Evolutionary conservation across 805 yeast genomes (phyloP), one percentile per base, ranked within the genome.

Genomic region (Naumovozyma dairenensis): DNA sequence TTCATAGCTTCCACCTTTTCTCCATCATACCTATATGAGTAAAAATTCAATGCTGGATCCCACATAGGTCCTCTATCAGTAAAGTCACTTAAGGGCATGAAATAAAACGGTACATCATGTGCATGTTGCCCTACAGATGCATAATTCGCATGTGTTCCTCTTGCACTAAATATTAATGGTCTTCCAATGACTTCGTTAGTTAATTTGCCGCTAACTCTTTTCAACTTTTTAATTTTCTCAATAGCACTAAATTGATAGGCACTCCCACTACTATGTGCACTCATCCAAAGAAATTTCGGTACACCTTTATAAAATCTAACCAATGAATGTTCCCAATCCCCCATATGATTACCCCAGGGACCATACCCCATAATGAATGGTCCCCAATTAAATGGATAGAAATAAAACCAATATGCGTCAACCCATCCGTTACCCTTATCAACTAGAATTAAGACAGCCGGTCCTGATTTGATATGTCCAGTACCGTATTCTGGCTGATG

Each of bases 361-460:
- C 98, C 98, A 24, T 73, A 71, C 3, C 97, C 97, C 96, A 89
- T 86, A 7, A 89, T 96, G 60, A 78, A 89, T 0, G 98, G 96
- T 0, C 98, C 98, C 43, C 83, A 64, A 53, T 89, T 89, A 64
- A 89, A 89, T 2, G 94, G 80, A 54, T 92, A 89, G 53, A 89
- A 89, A 53, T 84, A 87, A 56, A 89, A 92, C 96, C 97, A 89
- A 54, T 73, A 89, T 0, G 96, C 84, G 55, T 89, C 98, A 0
- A 87, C 81, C 84, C 92, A 78, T 3, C 94, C 95, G 45, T 85
- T 80, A 2, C 95, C 96, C 53, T 86, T 87, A 51, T 89, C 96
- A 1, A 83, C 87, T 1, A 84, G 87, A 16, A 89, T 69, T 20
- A 87, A 57, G 0, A 79, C 69, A 0, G 93, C 87, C 0, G 96